Percentiles rank a stretch among this genome's conserved stretches.
These are phyloP conservation scores for Scedosporium boydii DNA, from an alignment of 2,329 filamentous ascomycete genomes.

Conservation along the genomic window DNA sequence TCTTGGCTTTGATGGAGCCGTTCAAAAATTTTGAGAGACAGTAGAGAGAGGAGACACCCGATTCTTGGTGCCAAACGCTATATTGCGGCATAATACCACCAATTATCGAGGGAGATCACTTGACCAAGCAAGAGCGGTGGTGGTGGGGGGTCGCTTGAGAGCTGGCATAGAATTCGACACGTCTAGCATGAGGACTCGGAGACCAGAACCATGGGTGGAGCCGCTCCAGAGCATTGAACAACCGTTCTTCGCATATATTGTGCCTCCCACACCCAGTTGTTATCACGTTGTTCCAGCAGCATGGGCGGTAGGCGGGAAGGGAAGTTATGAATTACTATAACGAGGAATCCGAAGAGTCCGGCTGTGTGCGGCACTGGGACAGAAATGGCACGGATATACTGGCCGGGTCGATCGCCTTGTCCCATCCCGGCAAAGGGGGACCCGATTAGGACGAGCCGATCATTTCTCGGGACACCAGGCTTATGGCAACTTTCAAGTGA, in stretches of 20 bases:
- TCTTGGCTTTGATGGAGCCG: too few relatives aligned
- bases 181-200: background rate
- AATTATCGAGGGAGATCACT: background rate
- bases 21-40: too few relatives aligned
- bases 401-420: background rate
- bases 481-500: background rate
- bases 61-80: background rate
- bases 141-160: background rate
- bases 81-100: background rate
- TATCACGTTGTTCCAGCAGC: background rate
- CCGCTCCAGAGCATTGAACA: background rate
- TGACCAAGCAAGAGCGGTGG: background rate
- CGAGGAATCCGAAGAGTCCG: background rate
- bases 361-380: background rate
- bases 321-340: background rate
- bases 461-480: background rate
- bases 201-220: too few relatives aligned
- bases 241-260: background rate
- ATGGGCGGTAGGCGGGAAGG: background rate
- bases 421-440: background rate
- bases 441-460: background rate
- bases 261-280: too few relatives aligned
- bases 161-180: background rate
- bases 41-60: too few relatives aligned
- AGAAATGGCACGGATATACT: background rate